A percentile compares a stretch with the other conserved stretches of the same genome.
phyloP scores from a whole-genome alignment of 192 early-diverging fungal genomes.

The Lobosporangium transversale region DNA sequence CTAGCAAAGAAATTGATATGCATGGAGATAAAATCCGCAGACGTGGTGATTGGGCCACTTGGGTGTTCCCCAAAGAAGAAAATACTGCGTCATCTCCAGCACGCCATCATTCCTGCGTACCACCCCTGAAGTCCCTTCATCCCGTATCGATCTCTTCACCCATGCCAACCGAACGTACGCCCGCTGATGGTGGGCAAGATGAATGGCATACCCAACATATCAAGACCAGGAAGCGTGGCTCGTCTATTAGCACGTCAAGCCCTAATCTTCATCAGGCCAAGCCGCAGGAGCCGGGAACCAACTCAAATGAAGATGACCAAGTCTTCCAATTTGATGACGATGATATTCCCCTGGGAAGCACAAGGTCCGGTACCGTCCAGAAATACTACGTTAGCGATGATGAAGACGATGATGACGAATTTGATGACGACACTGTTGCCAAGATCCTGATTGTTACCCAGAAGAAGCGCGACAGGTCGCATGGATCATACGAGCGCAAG shows the following conservation, averaged over 20 bases:
- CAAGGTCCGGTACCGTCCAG: slow-evolving; percentile 53
- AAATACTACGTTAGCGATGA: slow-evolving; percentile 66
- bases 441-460: slow-evolving; percentile 93
- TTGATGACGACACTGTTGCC: slow-evolving; percentile 90
- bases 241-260: slow-evolving; percentile 3
- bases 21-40: slow-evolving; percentile 67
- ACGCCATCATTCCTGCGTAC: slow-evolving; percentile 30
- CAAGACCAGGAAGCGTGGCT: slow-evolving; percentile 20
- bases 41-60: slow-evolving; percentile 83
- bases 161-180: slow-evolving; percentile 11
- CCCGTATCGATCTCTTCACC: slow-evolving; percentile 35
- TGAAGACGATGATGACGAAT: slow-evolving; percentile 79
- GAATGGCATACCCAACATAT: slow-evolving; percentile 24
- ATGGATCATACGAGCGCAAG: slow-evolving; percentile 81
- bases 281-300: not conserved
- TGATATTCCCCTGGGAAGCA: slow-evolving; percentile 62
- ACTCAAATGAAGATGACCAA: slow-evolving; percentile 69
- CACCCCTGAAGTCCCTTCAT: slow-evolving; percentile 29
- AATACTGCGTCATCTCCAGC: slow-evolving; percentile 21
- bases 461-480: slow-evolving; percentile 71
- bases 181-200: not conserved
- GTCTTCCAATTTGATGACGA: slow-evolving; percentile 85
- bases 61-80: slow-evolving; percentile 76
- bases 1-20: slow-evolving; percentile 68
- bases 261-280: not conserved